Conservation (phyloP, 1,139 yeast genomes). For the Chernovozyma aurita region DNA sequence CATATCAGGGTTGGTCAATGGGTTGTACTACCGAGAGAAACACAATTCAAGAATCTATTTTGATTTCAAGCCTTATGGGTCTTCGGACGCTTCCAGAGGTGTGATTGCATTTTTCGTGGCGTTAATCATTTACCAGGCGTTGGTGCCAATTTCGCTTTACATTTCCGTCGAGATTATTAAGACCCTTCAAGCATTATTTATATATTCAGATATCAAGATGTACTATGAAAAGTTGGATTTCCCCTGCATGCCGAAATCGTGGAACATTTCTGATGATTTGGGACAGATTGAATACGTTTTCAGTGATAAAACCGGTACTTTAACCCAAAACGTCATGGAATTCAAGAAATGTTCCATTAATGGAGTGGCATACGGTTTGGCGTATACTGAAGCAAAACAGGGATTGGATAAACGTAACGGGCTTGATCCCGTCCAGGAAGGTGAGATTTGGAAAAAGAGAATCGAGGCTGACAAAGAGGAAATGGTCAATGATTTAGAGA, state of each 20-base stretch:
- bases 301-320: constrained; percentile 95
- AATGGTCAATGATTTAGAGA: constrained; percentile 58
- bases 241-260: constrained; percentile 93
- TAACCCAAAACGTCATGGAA: constrained; percentile 96
- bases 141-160: constrained; percentile 93
- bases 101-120: constrained; percentile 84
- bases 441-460: constrained; percentile 53
- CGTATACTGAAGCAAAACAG: constrained; percentile 93
- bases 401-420: constrained; percentile 91
- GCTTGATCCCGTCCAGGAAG: constrained; percentile 67
- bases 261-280: constrained; percentile 96
- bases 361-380: constrained; percentile 87
- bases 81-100: constrained; percentile 72
- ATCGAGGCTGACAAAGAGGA: constrained; percentile 59
- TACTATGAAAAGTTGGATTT: constrained; percentile 81
- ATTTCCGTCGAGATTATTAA: constrained; percentile 94
- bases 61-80: constrained; percentile 51
- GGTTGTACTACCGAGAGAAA: constrained; percentile 55
- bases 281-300: constrained; percentile 96
- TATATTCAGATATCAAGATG: constrained; percentile 83
- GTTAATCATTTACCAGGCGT: constrained; percentile 80
- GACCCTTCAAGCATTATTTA: constrained; percentile 90
- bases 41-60: constrained; percentile 61
- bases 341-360: constrained; percentile 88
- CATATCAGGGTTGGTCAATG: constrained; percentile 78